Evolutionary conservation across 2,329 filamentous ascomycete genomes (phyloP), one percentile per base, ranked within the genome.

Genomic region (Ascosphaera aggregata): DNA sequence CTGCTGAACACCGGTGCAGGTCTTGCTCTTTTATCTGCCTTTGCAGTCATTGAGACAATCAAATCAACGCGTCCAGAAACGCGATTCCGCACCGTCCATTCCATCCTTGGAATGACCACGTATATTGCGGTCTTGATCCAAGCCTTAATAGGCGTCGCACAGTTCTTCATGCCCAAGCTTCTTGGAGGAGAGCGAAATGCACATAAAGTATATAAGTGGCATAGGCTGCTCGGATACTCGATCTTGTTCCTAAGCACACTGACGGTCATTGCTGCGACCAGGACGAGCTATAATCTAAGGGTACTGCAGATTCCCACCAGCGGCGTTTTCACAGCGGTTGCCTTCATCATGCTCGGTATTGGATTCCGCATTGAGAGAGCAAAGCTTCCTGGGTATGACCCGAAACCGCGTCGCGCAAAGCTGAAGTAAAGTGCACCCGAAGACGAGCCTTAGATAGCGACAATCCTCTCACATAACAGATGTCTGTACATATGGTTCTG

Each of bases 171-270:
- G 2, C 85, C 85, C 0, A 51, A 53, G 1, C 49, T 92, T 1
- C 91, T 86, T 49, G 85, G 85, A 3, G 73, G 80, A 41, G 73
- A 76, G 44, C 74, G 80, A 18, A 73, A 73, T 2, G 86, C 84
- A 16, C 91, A 85, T 66, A 65, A 65, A 18, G 55, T 93, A 34
- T 95, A 86, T 66, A 94, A 92, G 59, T 93, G 85, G 50, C 89
- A 95, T 55, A 72, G 86, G 20, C 59, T 69, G 40, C 67, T 65
- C 17, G 89, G 86, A 2, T 95, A 98, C 53, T 46, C 72, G 5
- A 61, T 85, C 42, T 59, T 86, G 40, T 51, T 76, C 38, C 49
- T 91, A 48, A 65, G 86, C 44, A 58, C 92, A 44, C 72, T 70
- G 8, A 89, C 85, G 0, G 67, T 92, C 31, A 62, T 68, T 37